phyloP scores from a whole-genome alignment of 1,284 basidiomycete genomes.

The Ustilago xerochloae region DNA sequence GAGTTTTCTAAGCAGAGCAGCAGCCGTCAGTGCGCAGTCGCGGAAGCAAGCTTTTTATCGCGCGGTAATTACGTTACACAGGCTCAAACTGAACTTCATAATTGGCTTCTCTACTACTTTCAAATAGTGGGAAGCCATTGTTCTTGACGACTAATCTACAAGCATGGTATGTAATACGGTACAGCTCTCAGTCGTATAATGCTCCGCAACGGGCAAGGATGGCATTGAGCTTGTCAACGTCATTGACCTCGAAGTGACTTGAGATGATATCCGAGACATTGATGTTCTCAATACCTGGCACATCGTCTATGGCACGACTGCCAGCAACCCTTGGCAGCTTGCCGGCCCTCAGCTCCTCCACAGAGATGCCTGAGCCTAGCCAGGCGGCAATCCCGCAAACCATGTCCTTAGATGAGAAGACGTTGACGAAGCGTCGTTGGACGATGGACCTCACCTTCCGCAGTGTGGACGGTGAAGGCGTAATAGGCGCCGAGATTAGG shows the following conservation, averaged over 20 bases:
- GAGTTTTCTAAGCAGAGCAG: no score
- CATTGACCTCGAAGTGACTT: conserved; percentile 57
- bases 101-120: no score
- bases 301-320: conserved; percentile 39
- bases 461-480: conserved; percentile 71
- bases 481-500: conserved; percentile 69
- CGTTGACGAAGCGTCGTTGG: conserved; percentile 71
- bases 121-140: no score
- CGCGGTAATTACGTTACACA: no score
- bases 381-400: conserved; percentile 72
- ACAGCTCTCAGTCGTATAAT: conserved; percentile 32
- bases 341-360: conserved; percentile 70
- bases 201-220: conserved; percentile 43
- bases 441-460: conserved; percentile 70
- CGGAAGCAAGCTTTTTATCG: no score
- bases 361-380: conserved; percentile 67
- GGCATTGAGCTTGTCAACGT: conserved; percentile 21
- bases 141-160: no score
- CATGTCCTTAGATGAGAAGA: conserved; percentile 70
- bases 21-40: no score
- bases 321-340: conserved; percentile 50
- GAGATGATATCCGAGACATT: conserved; percentile 58
- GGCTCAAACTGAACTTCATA: no score
- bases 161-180: no score
- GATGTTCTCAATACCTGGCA: conserved; percentile 58